Conservation (phyloP, 257 asterid species). For the Cruciata laevipes region DNA sequence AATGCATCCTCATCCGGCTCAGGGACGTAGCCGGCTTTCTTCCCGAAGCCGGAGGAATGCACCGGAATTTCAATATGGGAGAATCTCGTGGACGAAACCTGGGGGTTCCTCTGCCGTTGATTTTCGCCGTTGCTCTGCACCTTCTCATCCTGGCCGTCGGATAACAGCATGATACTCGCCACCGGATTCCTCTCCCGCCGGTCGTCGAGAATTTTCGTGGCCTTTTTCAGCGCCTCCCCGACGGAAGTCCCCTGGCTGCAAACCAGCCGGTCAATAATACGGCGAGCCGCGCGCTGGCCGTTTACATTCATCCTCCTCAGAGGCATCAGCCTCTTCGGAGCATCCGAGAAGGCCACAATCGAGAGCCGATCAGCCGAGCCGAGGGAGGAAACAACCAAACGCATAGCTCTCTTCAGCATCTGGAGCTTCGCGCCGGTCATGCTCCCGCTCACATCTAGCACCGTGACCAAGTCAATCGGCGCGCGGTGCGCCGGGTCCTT, state of each 20-base stretch:
- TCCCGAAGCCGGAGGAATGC: constrained; percentile 43
- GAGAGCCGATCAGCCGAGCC: constrained; percentile 89
- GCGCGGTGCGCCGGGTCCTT: constrained; percentile 55
- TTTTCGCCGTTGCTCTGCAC: constrained; percentile 25
- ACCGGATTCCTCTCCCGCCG: constrained; percentile 80
- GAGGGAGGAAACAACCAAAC: constrained; percentile 74
- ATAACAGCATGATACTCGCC: constrained; percentile 64
- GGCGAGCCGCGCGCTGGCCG: constrained; percentile 65
- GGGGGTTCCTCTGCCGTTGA: constrained; percentile 30
- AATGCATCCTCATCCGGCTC: constrained; percentile 70
- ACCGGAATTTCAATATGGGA: constrained; percentile 84
- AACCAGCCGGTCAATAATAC: constrained; percentile 48
- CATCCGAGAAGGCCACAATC: constrained; percentile 52
- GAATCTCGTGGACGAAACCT: constrained; percentile 51
- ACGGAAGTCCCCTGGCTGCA: constrained; percentile 60
- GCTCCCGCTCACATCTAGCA: constrained; percentile 69
- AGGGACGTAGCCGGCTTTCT: constrained; percentile 24
- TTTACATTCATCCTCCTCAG: constrained; percentile 58
- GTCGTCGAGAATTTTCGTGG: constrained; percentile 70
- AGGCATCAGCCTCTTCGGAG: constrained; percentile 55
- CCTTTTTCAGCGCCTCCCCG: constrained; percentile 65
- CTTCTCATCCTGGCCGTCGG: constrained; percentile 63
- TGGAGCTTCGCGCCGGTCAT: constrained; percentile 86
- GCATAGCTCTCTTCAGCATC: constrained; percentile 87
- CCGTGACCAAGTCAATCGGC: constrained; percentile 81